Base-by-base conservation (phyloP, 2,329 filamentous ascomycete species). In the Chaetomiaceae sp. region DNA sequence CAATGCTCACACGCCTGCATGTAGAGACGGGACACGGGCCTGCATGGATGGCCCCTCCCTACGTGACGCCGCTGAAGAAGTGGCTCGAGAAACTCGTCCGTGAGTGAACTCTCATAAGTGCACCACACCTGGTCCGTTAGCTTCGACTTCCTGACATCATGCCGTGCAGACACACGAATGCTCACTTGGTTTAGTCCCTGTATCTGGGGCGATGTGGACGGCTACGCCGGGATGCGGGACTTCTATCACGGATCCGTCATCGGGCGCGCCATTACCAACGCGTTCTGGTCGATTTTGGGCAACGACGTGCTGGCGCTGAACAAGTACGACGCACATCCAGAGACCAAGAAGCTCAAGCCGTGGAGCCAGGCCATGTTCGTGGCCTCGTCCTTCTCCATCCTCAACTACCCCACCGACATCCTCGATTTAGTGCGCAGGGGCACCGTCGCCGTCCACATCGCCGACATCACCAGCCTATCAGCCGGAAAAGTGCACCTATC, bases 111-210 rank as follows among this genome's bases (percentile, higher is more conserved):
- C n/a, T n/a, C n/a, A n/a, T n/a, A n/a, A n/a, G n/a, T n/a, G n/a
- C n/a, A n/a, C n/a, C n/a, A 3, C 22, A 10, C 27, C 9, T 5
- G 4, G 6, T 12, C 9, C 2, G 4, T n/a, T 17, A 10, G 40
- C 24, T 47, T 24, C 18, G 20, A 53, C 40, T 19, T 4, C 51
- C 30, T 51, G 26, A 35, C 14, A n/a, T 42, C n/a, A n/a, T n/a
- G n/a, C n/a, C n/a, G n/a, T n/a, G n/a, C n/a, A 70, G 69, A 73
- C 26, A 83, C 78, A 0, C 79, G 86, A 0, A 72, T 85, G 52
- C 65, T 89, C 43, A 84, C 79, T 2, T 88, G 83, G 80, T 80
- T 90, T 63, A 82, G 78, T 42, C 86, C 86, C 0, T 89, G 84
- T 59, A 74, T 84, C 12, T 90, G 83, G 81, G 83, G 81, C 4